Evolutionary conservation across 2,329 filamentous ascomycete species (phyloP).

Genomic region (Sphaceloma murrayae): DNA sequence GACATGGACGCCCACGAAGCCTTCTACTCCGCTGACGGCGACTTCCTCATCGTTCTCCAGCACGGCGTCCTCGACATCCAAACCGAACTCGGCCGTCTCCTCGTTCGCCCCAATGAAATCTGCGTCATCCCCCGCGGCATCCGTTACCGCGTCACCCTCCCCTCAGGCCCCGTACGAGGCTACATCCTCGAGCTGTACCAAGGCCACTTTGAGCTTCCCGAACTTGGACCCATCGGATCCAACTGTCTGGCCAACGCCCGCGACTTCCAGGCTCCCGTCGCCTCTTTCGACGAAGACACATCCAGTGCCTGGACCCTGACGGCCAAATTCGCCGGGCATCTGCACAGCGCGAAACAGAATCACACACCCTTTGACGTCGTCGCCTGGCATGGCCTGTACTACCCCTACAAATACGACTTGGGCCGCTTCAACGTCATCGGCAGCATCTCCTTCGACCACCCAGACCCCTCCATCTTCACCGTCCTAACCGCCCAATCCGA

Average conservation of each 20-base stretch:
- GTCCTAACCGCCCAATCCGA: slow-evolving; percentile 55
- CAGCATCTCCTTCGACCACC: slow-evolving; percentile 52
- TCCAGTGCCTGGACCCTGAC: slow-evolving; percentile 48
- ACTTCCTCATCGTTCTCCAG: slow-evolving; percentile 57
- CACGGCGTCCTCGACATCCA: slow-evolving; percentile 57
- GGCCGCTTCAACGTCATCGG: slow-evolving; percentile 50
- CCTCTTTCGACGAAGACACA: slow-evolving; percentile 47
- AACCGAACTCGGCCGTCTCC: slow-evolving; percentile 55
- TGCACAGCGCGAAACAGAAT: slow-evolving; percentile 51
- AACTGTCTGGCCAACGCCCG: slow-evolving; percentile 56
- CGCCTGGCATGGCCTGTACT: slow-evolving; percentile 63
- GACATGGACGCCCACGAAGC: slow-evolving; percentile 66
- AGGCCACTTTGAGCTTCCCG: slow-evolving; percentile 54
- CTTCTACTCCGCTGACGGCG: slow-evolving; percentile 72
- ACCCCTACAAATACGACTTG: slow-evolving; percentile 50
- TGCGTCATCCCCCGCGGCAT: slow-evolving; percentile 58
- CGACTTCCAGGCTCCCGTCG: slow-evolving; percentile 56
- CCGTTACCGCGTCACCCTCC: slow-evolving; percentile 51
- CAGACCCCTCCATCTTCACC: slow-evolving; percentile 57
- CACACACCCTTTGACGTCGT: slow-evolving; percentile 64
- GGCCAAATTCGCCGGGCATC: slow-evolving; percentile 52
- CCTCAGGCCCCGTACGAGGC: slow-evolving; percentile 51
- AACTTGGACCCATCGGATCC: slow-evolving; percentile 56
- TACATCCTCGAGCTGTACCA: slow-evolving; percentile 61
- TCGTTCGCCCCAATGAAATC: slow-evolving; percentile 59